Conservation (phyloP, 2,329 filamentous ascomycete species). For the Didymella pomorum region DNA sequence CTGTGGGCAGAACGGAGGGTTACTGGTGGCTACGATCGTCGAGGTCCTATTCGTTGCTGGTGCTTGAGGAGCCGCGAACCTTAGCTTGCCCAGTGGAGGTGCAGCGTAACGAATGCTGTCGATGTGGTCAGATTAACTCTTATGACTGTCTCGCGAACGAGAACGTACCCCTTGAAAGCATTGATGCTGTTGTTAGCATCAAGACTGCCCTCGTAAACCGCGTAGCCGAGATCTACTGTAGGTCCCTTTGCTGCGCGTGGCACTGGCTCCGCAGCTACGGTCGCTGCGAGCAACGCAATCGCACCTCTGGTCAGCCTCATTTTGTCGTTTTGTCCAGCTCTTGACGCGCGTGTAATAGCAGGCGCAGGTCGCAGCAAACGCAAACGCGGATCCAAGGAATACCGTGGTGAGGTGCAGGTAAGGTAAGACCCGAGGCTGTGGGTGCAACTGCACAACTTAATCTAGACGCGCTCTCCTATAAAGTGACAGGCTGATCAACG, state of each 20-base stretch:
- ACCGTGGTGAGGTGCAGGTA: conserved; percentile 16
- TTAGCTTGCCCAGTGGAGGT: conserved; percentile 59
- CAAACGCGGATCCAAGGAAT: conserved; percentile 19
- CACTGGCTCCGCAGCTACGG: conserved; percentile 32
- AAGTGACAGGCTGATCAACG: conserved; percentile 12
- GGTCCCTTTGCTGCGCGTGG: conserved; percentile 33
- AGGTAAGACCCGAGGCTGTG: conserved; percentile 26
- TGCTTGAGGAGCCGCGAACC: conserved; percentile 60
- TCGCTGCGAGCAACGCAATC: conserved; percentile 31
- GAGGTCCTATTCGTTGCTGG: conserved; percentile 54
- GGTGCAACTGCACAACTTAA: conserved; percentile 28
- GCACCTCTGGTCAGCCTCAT: conserved; percentile 25
- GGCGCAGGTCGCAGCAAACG: conserved; percentile 9
- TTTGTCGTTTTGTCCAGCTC: conserved; percentile 15
- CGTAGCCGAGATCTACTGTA: conserved; percentile 45
- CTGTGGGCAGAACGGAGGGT: conserved; percentile 50
- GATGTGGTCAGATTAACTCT: conserved; percentile 37
- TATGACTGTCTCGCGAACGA: background rate
- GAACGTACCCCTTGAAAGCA: conserved; percentile 44
- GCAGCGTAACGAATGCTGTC: conserved; percentile 58
- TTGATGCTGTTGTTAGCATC: conserved; percentile 39
- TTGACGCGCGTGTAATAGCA: conserved; percentile 4
- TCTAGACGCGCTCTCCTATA: conserved; percentile 24
- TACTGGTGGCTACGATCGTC: conserved; percentile 54
- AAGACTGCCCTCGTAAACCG: conserved; percentile 39